Percentiles rank a stretch among this genome's conserved stretches.
Evolutionary conservation across 177 flowering plant species (phyloP).

Genomic region (Vitis hybrid): DNA sequence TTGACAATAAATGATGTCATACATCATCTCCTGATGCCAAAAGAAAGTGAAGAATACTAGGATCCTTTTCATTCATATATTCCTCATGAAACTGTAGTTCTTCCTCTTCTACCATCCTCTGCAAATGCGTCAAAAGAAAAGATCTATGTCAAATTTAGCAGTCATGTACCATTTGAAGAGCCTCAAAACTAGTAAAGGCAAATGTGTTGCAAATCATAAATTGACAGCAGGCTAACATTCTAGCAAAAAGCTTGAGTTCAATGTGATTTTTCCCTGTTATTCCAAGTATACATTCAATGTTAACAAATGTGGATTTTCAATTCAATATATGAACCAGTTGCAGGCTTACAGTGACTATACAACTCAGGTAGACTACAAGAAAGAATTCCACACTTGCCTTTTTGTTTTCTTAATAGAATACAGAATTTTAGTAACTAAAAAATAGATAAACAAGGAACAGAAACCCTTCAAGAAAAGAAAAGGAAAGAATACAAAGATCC

Average conservation of each 20-base stretch:
- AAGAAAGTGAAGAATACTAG: slow-evolving; percentile 95
- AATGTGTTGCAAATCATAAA: background rate
- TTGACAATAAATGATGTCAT: slow-evolving; percentile 15
- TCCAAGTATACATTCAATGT: background rate
- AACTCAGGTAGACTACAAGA: background rate
- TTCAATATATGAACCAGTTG: background rate
- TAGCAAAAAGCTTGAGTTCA: background rate
- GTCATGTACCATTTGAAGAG: background rate
- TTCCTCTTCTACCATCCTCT: slow-evolving; percentile 97
- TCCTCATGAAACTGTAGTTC: slow-evolving; percentile 89
- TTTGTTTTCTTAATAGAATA: background rate
- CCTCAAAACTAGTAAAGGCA: background rate
- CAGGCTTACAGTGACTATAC: background rate
- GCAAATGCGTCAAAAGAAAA: slow-evolving; percentile 17
- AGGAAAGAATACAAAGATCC: no score
- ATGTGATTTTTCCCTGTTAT: no score
- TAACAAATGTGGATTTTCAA: background rate
- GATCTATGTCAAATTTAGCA: background rate
- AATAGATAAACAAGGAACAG: no score
- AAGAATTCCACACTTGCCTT: background rate
- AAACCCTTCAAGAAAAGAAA: no score
- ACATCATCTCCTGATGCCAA: slow-evolving; percentile 99
- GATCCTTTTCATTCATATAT: slow-evolving; percentile 93
- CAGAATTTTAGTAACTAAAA: no score
- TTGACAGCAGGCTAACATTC: background rate